Evolutionary conservation across 2,329 filamentous ascomycete genomes (phyloP).

Genomic region (Tolypocladium tropicale): DNA sequence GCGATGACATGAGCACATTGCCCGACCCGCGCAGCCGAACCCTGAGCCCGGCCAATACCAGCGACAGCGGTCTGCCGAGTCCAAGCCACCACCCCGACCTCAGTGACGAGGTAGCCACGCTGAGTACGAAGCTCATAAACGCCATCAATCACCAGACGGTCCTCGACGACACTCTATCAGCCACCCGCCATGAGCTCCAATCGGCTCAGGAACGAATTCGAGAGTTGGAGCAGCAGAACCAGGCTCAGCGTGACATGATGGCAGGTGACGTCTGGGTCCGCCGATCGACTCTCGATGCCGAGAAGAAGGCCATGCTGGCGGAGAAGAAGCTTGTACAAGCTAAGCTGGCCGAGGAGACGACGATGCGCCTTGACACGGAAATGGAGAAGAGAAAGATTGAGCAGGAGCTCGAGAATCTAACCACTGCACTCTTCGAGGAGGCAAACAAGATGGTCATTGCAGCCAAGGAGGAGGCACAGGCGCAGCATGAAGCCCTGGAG

Average conservation of each 20-base stretch:
- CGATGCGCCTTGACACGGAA: conserved; percentile 53
- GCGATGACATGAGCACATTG: conserved; percentile 57
- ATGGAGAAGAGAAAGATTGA: conserved; percentile 84
- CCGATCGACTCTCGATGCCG: conserved; percentile 63
- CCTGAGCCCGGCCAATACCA: conserved; percentile 35
- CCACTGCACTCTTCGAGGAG: conserved; percentile 91
- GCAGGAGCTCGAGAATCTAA: conserved; percentile 81
- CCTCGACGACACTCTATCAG: conserved; percentile 78
- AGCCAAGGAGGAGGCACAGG: conserved; percentile 80
- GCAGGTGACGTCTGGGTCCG: conserved; percentile 66
- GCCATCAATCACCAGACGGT: conserved; percentile 94
- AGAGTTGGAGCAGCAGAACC: conserved; percentile 55
- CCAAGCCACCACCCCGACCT: conserved; percentile 43
- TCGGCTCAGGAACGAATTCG: conserved; percentile 55
- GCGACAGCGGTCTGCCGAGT: conserved; percentile 19
- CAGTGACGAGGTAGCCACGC: conserved; percentile 67
- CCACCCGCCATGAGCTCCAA: conserved; percentile 75
- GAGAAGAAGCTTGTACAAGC: conserved; percentile 50
- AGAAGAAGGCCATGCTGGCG: conserved; percentile 49
- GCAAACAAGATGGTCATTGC: conserved; percentile 93
- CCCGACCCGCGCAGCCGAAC: conserved; percentile 51
- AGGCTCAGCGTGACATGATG: conserved; percentile 62
- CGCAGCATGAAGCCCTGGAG: conserved; percentile 69
- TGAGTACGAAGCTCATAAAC: conserved; percentile 93
- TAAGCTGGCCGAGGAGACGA: conserved; percentile 54